A percentile compares a stretch with the other conserved stretches of the same genome.
phyloP scores from a whole-genome alignment of 768 basidiomycete species.

The Xanthoconium purpureum region DNA sequence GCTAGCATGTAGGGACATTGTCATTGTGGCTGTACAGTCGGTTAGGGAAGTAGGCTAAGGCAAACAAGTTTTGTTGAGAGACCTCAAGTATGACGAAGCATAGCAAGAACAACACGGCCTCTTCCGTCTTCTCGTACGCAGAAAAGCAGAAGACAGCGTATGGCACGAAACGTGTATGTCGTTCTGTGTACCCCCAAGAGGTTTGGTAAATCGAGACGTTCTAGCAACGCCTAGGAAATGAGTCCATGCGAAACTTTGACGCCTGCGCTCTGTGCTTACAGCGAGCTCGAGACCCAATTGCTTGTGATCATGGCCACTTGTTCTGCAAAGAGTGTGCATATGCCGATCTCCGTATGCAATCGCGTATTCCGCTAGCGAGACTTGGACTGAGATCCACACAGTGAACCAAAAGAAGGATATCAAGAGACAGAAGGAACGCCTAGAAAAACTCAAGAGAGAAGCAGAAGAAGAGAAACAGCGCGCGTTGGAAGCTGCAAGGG shows the following conservation, averaged over 20 bases:
- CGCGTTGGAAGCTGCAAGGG: conserved; percentile 72
- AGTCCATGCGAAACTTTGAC: conserved; percentile 90
- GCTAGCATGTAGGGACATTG: too few relatives aligned
- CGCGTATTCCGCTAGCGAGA: conserved; percentile 1
- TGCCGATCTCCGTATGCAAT: conserved; percentile 67
- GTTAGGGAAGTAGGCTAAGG: background rate
- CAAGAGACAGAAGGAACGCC: conserved; percentile 79
- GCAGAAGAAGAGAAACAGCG: conserved; percentile 75
- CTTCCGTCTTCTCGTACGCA: conserved; percentile 86
- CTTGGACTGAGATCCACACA: conserved; percentile 30
- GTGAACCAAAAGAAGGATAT: conserved; percentile 91
- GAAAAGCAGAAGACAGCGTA: conserved; percentile 80
- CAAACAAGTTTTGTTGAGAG: background rate
- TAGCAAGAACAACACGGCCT: conserved; percentile 87
- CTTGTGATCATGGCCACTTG: conserved; percentile 82
- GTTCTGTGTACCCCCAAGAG: background rate
- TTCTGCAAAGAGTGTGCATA: conserved; percentile 97
- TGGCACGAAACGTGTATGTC: conserved; percentile 70
- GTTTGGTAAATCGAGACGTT: conserved; percentile 1
- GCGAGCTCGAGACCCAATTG: conserved; percentile 76
- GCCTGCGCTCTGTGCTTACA: conserved; percentile 88
- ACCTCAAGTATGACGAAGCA: conserved; percentile 69
- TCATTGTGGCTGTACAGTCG: background rate
- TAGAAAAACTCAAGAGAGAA: conserved; percentile 72
- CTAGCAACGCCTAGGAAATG: conserved; percentile 59